These are phyloP conservation scores for Chlamydomonas asymmetrica DNA, from an alignment of 139 green algal species.

Conservation along the genomic window DNA sequence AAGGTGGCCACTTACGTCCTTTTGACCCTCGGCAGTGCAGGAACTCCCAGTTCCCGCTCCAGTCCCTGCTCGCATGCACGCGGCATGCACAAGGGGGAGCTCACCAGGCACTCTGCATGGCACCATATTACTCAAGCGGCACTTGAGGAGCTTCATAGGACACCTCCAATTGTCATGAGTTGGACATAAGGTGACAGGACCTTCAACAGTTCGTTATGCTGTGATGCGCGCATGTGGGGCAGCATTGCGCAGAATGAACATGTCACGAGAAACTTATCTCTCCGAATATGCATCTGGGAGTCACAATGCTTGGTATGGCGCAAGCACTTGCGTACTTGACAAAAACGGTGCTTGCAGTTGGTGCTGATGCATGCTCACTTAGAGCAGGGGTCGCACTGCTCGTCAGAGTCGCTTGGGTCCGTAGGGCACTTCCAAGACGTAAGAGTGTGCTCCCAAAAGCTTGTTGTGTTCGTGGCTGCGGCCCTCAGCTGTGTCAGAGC, in stretches of 20 bases:
- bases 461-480: slow-evolving; percentile 6
- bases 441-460: slow-evolving; percentile 16
- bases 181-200: too few relatives aligned
- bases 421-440: slow-evolving; percentile 45
- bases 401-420: slow-evolving; percentile 22
- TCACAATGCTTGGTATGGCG: too few relatives aligned
- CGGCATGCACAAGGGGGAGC: not conserved
- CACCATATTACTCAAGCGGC: too few relatives aligned
- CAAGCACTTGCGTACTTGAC: too few relatives aligned
- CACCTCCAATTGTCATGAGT: too few relatives aligned
- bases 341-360: too few relatives aligned
- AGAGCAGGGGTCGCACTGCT: slow-evolving; percentile 42
- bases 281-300: too few relatives aligned
- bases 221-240: too few relatives aligned
- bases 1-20: slow-evolving; percentile 11
- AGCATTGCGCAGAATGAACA: too few relatives aligned
- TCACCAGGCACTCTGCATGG: not conserved
- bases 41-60: slow-evolving; percentile 52
- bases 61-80: not conserved
- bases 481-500: slow-evolving; percentile 18
- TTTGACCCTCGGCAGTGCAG: slow-evolving; percentile 49
- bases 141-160: too few relatives aligned
- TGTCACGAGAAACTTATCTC: too few relatives aligned
- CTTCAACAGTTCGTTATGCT: too few relatives aligned
- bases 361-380: not conserved